Evolutionary conservation across 169 alveolate genomes (phyloP).

Genomic region (Plasmodium vinckei): DNA sequence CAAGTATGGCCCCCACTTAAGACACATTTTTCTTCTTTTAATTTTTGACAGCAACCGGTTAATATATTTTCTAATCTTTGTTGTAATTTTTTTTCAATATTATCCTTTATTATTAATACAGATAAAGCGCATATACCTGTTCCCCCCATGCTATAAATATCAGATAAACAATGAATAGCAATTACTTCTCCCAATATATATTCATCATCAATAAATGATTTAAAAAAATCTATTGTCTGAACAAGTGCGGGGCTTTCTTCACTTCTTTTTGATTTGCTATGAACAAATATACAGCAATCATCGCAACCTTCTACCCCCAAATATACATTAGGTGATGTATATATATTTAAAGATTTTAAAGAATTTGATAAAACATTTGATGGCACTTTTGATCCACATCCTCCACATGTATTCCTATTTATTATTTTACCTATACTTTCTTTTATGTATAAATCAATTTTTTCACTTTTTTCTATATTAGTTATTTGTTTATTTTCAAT

Average conservation of each 20-base stretch:
- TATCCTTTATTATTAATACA: slow-evolving; percentile 73
- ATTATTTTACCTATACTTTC: slow-evolving; percentile 75
- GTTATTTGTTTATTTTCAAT: neutral
- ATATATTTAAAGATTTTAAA: slow-evolving; percentile 39
- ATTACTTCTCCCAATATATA: slow-evolving; percentile 72
- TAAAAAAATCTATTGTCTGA: slow-evolving; percentile 73
- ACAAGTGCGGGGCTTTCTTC: slow-evolving; percentile 73
- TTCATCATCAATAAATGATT: slow-evolving; percentile 76
- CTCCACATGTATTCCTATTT: slow-evolving; percentile 76
- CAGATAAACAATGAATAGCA: slow-evolving; percentile 74
- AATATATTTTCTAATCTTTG: slow-evolving; percentile 72
- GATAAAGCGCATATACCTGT: slow-evolving; percentile 72
- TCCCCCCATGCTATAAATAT: slow-evolving; percentile 77
- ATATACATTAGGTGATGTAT: slow-evolving; percentile 65
- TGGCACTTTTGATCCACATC: slow-evolving; percentile 77
- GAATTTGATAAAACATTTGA: slow-evolving; percentile 72
- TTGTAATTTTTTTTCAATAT: slow-evolving; percentile 68
- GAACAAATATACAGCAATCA: slow-evolving; percentile 76
- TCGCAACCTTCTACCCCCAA: slow-evolving; percentile 74
- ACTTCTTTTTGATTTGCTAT: slow-evolving; percentile 56
- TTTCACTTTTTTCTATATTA: neutral
- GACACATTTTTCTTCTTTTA: slow-evolving; percentile 74
- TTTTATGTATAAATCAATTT: slow-evolving; percentile 47
- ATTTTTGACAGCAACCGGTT: slow-evolving; percentile 71
- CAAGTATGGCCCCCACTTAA: slow-evolving; percentile 78